These are phyloP conservation scores for Mortierella sp. DNA, from an alignment of 371 early-diverging fungal species.

Conservation along the genomic window DNA sequence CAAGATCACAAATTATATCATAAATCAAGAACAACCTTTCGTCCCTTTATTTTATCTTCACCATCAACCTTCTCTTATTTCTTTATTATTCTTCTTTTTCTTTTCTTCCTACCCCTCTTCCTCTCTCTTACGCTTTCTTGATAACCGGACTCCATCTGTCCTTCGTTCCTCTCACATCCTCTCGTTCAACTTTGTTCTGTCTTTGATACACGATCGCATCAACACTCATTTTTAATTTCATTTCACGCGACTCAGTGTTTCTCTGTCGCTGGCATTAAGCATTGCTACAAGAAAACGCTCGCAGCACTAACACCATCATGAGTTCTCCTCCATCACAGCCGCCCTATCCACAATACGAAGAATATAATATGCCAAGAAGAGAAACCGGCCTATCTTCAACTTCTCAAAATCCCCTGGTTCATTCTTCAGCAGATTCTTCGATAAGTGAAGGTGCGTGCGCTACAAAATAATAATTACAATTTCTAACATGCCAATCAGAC, in stretches of 20 bases:
- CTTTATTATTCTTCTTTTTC: background rate
- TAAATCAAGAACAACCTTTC: background rate
- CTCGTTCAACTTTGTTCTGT: background rate
- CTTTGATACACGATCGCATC: background rate
- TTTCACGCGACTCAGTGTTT: slow-evolving; percentile 5
- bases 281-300: background rate
- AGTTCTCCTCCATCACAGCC: slow-evolving; percentile 13
- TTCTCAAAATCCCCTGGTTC: slow-evolving; percentile 31
- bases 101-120: background rate
- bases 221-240: background rate
- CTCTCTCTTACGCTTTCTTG: slow-evolving; percentile 1
- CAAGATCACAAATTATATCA: slow-evolving; percentile 20
- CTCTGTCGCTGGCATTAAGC: background rate
- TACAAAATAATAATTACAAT: background rate
- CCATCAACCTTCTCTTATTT: background rate
- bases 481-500: background rate
- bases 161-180: background rate
- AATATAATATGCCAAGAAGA: slow-evolving; percentile 11
- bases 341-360: slow-evolving; percentile 16
- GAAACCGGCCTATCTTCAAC: slow-evolving; percentile 14
- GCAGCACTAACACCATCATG: slow-evolving; percentile 6
- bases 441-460: slow-evolving; percentile 29
- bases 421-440: slow-evolving; percentile 10
- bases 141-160: too few relatives aligned
- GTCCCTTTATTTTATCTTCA: slow-evolving; percentile 7